Base-by-base conservation (phyloP, 1,284 basidiomycete genomes). In the Sporisorium sorghi region DNA sequence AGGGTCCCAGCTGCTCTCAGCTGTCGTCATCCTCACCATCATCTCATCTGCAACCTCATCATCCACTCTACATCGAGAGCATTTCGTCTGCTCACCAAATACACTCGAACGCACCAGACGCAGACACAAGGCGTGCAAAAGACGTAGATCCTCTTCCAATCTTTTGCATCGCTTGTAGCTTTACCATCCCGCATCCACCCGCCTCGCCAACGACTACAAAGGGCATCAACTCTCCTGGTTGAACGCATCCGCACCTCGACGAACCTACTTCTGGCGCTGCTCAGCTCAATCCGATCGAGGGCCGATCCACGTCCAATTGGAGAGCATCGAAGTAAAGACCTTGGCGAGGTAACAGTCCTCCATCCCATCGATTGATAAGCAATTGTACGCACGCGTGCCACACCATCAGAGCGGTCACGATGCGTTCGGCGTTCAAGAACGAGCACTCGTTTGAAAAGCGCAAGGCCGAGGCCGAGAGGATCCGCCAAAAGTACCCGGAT, bases 381-480 rank as follows among this genome's bases (percentile, higher is more conserved):
- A 32, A 19, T 19, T 15, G 30, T 37, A 37, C 15, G 7, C 33
- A 12, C 33, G 33, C 35, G 35, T 17, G 15, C 35, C 4, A 17
- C 35, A 17, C 5, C 3, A 12, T 6, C 12, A 14, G 17, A 40
- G 4, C 52, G n/a, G n/a, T 56, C 57, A 76, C 49, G 85, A 97
- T 97, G 91, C 90, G 94, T 85, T 96, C 94, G 85, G 97, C 97
- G 88, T 99, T 99, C 89, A 99, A 99, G 90, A 96, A 98, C 87
- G 97, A 99, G 88, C 97, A 99, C 86, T 93, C 94, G 64, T 99
- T 97, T 85, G 94, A 97, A 90, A 97, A 98, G 88, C 93, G 95
- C 88, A 97, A 97, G 89, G 93, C 93, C 51, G 94, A 97, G 85
- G 93, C 92, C 46, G 77, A 98, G 88, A 91, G 96, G 66, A 98